Percentiles rank a stretch among this genome's conserved stretches.
These are phyloP conservation scores for Polyplosphaeria fusca DNA, from an alignment of 495 filamentous ascomycete genomes.

Conservation along the genomic window DNA sequence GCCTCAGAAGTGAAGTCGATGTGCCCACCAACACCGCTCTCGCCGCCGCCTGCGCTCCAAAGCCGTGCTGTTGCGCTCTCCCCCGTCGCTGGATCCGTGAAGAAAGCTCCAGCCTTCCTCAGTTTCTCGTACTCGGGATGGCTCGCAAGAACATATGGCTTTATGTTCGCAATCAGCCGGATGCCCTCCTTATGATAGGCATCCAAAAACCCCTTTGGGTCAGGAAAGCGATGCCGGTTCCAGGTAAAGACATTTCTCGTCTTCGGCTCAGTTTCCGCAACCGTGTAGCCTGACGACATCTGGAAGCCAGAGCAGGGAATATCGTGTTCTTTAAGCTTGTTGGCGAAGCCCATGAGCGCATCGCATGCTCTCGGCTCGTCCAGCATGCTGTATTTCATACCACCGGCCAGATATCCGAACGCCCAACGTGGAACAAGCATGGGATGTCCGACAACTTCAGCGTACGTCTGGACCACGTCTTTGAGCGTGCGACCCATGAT, in stretches of 20 bases:
- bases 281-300: conserved; percentile 68
- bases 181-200: conserved; percentile 62
- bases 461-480: conserved; percentile 62
- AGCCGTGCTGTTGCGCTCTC: conserved; percentile 57
- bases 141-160: conserved; percentile 63
- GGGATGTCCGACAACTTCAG: conserved; percentile 63
- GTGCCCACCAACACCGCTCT: conserved; percentile 65
- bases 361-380: conserved; percentile 59
- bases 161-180: conserved; percentile 65
- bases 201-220: conserved; percentile 58
- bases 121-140: conserved; percentile 63
- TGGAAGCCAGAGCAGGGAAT: conserved; percentile 72
- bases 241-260: conserved; percentile 70
- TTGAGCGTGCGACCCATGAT: conserved; percentile 62
- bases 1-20: conserved; percentile 64
- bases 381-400: conserved; percentile 66
- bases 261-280: conserved; percentile 62
- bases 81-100: conserved; percentile 55
- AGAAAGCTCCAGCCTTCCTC: conserved; percentile 53
- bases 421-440: conserved; percentile 63
- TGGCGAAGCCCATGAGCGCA: conserved; percentile 57
- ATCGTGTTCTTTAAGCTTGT: conserved; percentile 57
- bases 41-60: conserved; percentile 66
- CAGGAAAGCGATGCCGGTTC: conserved; percentile 63
- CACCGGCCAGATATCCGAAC: conserved; percentile 65